A percentile compares a stretch with the other conserved stretches of the same genome.
Conservation (phyloP, 192 early-diverging fungal species). For the Kappamyces sp. region DNA sequence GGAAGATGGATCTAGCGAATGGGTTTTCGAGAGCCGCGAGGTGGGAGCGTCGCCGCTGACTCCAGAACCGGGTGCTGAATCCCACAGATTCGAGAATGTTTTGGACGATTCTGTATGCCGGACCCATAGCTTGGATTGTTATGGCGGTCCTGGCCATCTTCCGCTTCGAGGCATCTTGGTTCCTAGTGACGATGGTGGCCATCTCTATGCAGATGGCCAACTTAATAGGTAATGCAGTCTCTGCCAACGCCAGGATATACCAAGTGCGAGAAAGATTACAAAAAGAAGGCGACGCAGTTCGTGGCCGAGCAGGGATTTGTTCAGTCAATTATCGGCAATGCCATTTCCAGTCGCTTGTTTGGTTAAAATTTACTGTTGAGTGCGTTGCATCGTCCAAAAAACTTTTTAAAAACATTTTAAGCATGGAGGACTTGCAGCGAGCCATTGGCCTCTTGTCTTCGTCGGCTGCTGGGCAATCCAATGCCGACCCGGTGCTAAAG, state of each 20-base stretch:
- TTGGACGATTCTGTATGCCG: slow-evolving; percentile 84
- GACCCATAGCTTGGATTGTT: slow-evolving; percentile 70
- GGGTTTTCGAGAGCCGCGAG: slow-evolving; percentile 93
- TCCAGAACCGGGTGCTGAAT: slow-evolving; percentile 66
- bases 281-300: not conserved
- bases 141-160: slow-evolving; percentile 75
- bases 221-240: slow-evolving; percentile 41
- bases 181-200: slow-evolving; percentile 81
- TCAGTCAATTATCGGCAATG: slow-evolving; percentile 8
- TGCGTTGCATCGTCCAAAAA: slow-evolving; percentile 2
- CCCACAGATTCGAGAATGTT: slow-evolving; percentile 86
- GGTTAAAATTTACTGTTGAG: slow-evolving; percentile 12
- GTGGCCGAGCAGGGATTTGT: slow-evolving; percentile 13
- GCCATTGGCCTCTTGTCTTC: not conserved
- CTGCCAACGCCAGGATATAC: slow-evolving; percentile 62
- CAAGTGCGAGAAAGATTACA: slow-evolving; percentile 77
- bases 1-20: slow-evolving; percentile 90
- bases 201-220: slow-evolving; percentile 84
- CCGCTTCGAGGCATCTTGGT: slow-evolving; percentile 70
- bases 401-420: not conserved
- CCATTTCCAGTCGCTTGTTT: slow-evolving; percentile 1
- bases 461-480: slow-evolving; percentile 60
- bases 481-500: slow-evolving; percentile 58
- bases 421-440: slow-evolving; percentile 1
- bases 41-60: slow-evolving; percentile 35